A percentile compares a stretch with the other conserved stretches of the same genome.
These are phyloP conservation scores for Chrysoporthe deuterocubensis DNA, from an alignment of 2,329 filamentous ascomycete genomes.

Conservation along the genomic window DNA sequence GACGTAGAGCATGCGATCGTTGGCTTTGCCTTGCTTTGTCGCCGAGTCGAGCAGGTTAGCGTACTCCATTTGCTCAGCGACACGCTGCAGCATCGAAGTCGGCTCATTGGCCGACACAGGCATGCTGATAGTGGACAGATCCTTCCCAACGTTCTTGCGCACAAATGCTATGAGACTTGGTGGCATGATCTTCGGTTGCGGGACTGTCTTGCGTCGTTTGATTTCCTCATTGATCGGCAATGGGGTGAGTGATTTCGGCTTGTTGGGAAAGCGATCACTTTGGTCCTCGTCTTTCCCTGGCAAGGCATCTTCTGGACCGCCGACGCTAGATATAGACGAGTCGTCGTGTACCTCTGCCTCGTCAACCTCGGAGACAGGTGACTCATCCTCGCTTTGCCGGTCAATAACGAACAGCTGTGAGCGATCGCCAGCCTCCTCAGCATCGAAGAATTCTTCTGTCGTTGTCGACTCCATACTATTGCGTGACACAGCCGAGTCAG, in stretches of 20 bases:
- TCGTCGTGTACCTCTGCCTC: conserved; percentile 63
- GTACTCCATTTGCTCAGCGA: conserved; percentile 92
- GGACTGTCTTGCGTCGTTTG: conserved; percentile 70
- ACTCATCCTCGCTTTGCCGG: conserved; percentile 71
- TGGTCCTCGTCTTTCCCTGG: conserved; percentile 62
- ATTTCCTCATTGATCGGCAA: conserved; percentile 72
- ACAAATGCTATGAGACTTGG: conserved; percentile 93
- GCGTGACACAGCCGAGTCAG: conserved; percentile 53
- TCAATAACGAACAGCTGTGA: conserved; percentile 76
- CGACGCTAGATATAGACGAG: conserved; percentile 63
- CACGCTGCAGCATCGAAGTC: conserved; percentile 81
- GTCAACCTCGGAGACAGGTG: conserved; percentile 57
- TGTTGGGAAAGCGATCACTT: conserved; percentile 68
- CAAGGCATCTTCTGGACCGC: conserved; percentile 59
- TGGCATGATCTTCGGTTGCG: conserved; percentile 75
- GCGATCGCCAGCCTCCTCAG: conserved; percentile 64
- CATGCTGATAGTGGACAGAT: conserved; percentile 96
- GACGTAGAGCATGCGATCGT: conserved; percentile 80
- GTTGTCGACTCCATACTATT: conserved; percentile 82
- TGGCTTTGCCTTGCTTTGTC: conserved; percentile 60
- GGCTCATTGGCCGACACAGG: conserved; percentile 96
- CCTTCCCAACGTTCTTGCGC: conserved; percentile 97
- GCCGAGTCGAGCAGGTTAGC: conserved; percentile 81
- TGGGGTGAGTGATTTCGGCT: conserved; percentile 76
- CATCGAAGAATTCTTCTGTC: conserved; percentile 93